Base-by-base conservation (phyloP, 2,329 filamentous ascomycete genomes). In the Neofusicoccum umdonicola region DNA sequence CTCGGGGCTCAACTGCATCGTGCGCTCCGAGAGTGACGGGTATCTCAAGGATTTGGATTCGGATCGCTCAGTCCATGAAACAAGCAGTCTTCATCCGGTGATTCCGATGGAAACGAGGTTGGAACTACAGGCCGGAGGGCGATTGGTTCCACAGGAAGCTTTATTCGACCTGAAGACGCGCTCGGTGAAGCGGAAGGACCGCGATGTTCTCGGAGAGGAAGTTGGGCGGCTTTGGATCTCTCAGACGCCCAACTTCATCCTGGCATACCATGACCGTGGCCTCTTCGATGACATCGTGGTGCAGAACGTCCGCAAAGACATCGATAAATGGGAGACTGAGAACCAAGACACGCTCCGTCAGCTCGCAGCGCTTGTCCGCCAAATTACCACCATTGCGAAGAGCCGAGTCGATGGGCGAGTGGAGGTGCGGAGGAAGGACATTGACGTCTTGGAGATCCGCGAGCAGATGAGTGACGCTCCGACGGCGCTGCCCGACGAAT, bases 21-120 rank as follows among this genome's bases (percentile, higher is more conserved):
- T 90, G 0, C 81, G 87, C 0, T 87, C 82, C 56, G 85, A 87
- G 64, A 79, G 76, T 0, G 87, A 90, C 71, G 87, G 86, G 0
- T 89, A 87, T 66, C 68, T 82, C 34, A 41, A 47, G 35, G 48
- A 68, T 5, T n/a, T 66, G 2, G 45, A 60, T 9, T 9, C 45
- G 0, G 69, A 64, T 34, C 34, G 15, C 15, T 31, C 15, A n/a
- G 45, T 6, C 11, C 19, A 39, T 39, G 37, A 39, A 39, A 9
- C 37, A 39, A 11, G 13, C 37, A 15, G 37, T 39, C 37, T 31
- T 31, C 6, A 39, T 11, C 7, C 12, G 17, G n/a, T 1, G 27
- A 7, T 3, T n/a, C 37, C 15, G 60, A 39, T 15, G 39, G 17
- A 19, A 11, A 54, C 37, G 5, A 4, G 19, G 2, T 60, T 81